Conservation (phyloP, 2,329 filamentous ascomycete species). For the Monosporascus cannonballus region DNA sequence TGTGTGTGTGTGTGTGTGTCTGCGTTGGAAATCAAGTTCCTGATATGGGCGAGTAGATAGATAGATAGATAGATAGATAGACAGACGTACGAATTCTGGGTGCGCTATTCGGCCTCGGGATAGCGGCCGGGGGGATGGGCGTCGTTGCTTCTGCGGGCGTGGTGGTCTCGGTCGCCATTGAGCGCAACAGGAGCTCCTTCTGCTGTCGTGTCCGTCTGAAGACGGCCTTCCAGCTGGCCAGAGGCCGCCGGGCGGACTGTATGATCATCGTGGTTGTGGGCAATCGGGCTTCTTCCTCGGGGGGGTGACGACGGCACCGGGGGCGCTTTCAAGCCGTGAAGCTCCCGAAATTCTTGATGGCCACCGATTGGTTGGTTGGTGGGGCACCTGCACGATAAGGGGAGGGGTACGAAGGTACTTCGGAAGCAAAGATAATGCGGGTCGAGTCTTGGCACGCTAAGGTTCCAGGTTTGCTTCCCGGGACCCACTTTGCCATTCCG, state of each 20-base stretch:
- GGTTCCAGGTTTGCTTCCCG: background rate
- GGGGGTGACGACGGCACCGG: background rate
- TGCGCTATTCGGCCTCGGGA: background rate
- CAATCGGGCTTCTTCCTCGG: background rate
- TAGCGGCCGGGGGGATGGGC: constrained; percentile 11
- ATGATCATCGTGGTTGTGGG: constrained; percentile 54
- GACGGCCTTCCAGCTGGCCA: constrained; percentile 63
- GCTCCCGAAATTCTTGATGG: constrained; percentile 3
- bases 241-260: constrained; percentile 55
- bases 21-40: background rate
- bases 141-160: constrained; percentile 7
- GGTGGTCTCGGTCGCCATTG: constrained; percentile 36
- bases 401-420: background rate
- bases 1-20: too few species aligned
- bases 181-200: constrained; percentile 32
- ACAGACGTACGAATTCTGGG: constrained; percentile 16
- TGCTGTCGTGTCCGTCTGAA: constrained; percentile 53
- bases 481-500: background rate
- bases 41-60: background rate
- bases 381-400: background rate
- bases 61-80: background rate
- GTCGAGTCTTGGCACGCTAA: constrained; percentile 9
- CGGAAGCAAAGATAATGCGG: constrained; percentile 14
- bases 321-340: background rate
- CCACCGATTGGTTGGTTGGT: background rate